Evolutionary conservation across 1,139 yeast species (phyloP).

Genomic region (Williopsis jadinii): DNA sequence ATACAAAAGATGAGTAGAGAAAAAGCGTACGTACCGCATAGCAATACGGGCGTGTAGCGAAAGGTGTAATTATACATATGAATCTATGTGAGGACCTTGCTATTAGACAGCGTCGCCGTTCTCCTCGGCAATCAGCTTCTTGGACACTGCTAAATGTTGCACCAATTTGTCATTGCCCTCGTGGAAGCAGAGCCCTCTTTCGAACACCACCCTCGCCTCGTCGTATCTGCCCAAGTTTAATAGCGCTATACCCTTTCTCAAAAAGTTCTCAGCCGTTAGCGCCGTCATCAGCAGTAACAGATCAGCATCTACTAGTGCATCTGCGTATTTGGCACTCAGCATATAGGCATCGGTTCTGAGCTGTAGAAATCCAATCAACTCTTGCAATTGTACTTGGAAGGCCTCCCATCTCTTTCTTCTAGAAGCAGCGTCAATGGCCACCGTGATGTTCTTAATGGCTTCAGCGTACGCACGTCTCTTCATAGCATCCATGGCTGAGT

Average conservation of each 20-base stretch:
- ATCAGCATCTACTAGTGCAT: slow-evolving; percentile 80
- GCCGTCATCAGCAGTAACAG: slow-evolving; percentile 62
- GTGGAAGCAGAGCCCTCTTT: slow-evolving; percentile 66
- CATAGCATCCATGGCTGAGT: slow-evolving; percentile 60
- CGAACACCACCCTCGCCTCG: slow-evolving; percentile 69
- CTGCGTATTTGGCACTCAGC: slow-evolving; percentile 53
- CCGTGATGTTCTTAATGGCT: slow-evolving; percentile 62
- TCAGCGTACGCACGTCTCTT: slow-evolving; percentile 58
- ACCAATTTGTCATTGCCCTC: slow-evolving; percentile 45
- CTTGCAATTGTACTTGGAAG: slow-evolving; percentile 73
- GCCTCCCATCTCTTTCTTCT: slow-evolving; percentile 82
- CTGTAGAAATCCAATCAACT: slow-evolving; percentile 62
- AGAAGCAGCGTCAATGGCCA: slow-evolving; percentile 74
- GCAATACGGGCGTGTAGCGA: too few relatives aligned
- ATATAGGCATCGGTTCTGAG: slow-evolving; percentile 81
- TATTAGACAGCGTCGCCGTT: slow-evolving; percentile 15
- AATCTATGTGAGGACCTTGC: too few relatives aligned
- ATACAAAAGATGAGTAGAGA: too few relatives aligned
- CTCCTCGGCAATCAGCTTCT: slow-evolving; percentile 17
- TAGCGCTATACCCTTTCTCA: slow-evolving; percentile 74
- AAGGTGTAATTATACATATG: too few relatives aligned
- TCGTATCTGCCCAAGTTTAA: slow-evolving; percentile 61
- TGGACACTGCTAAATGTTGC: slow-evolving; percentile 13
- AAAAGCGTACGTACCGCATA: too few relatives aligned
- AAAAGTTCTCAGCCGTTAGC: slow-evolving; percentile 65